A percentile compares a stretch with the other conserved stretches of the same genome.
phyloP scores from a whole-genome alignment of 163 green algal species.

The Coccomyxa subellipsoidea region DNA sequence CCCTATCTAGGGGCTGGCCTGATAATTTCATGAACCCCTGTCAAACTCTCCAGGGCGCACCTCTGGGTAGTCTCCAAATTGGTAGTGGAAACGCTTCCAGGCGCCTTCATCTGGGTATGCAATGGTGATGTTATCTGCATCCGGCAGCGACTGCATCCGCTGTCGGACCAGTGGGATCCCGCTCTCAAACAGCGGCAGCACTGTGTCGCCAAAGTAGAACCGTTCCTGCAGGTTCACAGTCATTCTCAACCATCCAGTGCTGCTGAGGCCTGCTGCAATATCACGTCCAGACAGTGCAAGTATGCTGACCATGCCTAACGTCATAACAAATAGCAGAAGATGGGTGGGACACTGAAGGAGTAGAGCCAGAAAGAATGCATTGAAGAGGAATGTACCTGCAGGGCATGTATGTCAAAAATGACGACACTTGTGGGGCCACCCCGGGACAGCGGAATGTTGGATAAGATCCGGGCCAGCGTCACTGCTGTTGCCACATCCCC shows the following conservation, averaged over 20 bases:
- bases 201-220: slow-evolving; percentile 99
- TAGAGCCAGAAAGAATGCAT: neutral
- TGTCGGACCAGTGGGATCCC: slow-evolving; percentile 92
- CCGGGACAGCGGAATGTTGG: slow-evolving; percentile 91
- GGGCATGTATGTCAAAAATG: slow-evolving; percentile 99
- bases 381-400: slow-evolving; percentile 64
- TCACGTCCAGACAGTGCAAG: too few species aligned
- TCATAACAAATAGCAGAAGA: too few species aligned
- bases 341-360: too few species aligned
- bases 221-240: slow-evolving; percentile 73
- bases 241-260: neutral
- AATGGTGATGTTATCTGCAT: slow-evolving; percentile 89
- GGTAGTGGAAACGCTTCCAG: slow-evolving; percentile 98
- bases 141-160: slow-evolving; percentile 70
- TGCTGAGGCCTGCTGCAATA: neutral
- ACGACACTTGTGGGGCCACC: slow-evolving; percentile 90
- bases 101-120: slow-evolving; percentile 98
- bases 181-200: slow-evolving; percentile 95
- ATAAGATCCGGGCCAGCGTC: slow-evolving; percentile 95
- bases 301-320: too few species aligned
- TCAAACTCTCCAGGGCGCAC: slow-evolving; percentile 16
- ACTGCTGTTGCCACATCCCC: slow-evolving; percentile 97
- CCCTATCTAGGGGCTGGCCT: too few species aligned
- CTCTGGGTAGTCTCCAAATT: slow-evolving; percentile 92
- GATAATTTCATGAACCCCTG: too few species aligned